Conservation (phyloP, 352 stramenopile genomes). For the Phytophthora lateralis region DNA sequence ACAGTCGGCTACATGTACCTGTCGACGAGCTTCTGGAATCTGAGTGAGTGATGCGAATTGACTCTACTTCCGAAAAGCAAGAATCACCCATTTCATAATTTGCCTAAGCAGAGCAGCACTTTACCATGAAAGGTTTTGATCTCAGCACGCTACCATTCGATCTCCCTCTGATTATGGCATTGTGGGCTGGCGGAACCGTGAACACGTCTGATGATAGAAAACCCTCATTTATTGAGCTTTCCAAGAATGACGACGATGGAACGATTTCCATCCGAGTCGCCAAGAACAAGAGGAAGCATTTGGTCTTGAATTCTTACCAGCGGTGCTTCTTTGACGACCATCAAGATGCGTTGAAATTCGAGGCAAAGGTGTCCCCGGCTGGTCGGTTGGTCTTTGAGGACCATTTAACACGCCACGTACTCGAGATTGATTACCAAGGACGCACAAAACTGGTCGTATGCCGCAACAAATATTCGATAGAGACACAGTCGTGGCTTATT, state of each 20-base stretch:
- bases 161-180: not conserved
- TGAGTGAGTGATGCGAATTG: not conserved
- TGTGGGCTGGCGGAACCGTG: not conserved
- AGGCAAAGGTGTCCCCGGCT: not conserved
- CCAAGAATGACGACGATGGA: not conserved
- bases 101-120: not conserved
- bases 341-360: not conserved
- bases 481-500: not conserved
- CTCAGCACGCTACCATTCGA: not conserved
- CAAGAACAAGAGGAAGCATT: not conserved
- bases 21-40: not conserved
- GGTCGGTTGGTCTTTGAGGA: not conserved
- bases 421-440: constrained; percentile 1
- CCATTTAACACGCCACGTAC: not conserved
- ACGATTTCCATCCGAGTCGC: not conserved
- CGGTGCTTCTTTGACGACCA: not conserved
- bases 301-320: not conserved
- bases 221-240: not conserved
- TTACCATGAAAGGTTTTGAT: not conserved
- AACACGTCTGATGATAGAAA: not conserved
- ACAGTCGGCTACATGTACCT: too few species aligned
- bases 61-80: not conserved
- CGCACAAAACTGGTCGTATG: not conserved
- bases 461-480: not conserved
- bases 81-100: not conserved